phyloP scores from a whole-genome alignment of 768 basidiomycete species.

The Leucosporidium creatinivorum region DNA sequence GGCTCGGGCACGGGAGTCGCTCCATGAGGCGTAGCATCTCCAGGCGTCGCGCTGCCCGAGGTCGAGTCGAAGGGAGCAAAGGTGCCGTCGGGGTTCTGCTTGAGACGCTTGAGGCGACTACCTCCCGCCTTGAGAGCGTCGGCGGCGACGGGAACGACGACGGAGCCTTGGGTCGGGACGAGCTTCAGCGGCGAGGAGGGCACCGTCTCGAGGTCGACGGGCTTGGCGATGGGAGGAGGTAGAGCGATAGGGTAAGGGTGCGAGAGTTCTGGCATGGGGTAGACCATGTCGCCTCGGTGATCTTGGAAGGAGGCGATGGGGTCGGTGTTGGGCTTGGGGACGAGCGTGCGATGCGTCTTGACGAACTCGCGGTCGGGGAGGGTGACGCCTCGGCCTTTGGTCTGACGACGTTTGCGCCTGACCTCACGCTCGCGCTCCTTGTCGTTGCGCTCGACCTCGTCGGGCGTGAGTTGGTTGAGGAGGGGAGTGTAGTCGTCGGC shows the following conservation, averaged over 20 bases:
- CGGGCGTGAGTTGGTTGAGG: constrained; percentile 80
- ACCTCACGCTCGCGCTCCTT: constrained; percentile 90
- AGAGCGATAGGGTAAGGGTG: constrained; percentile 37
- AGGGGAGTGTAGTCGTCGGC: constrained; percentile 74
- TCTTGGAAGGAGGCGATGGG: constrained; percentile 42
- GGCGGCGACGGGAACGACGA: constrained; percentile 15
- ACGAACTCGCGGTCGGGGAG: constrained; percentile 89
- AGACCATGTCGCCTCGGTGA: constrained; percentile 26
- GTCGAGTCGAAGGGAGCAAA: no score
- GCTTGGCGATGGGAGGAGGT: constrained; percentile 18
- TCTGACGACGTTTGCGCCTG: constrained; percentile 67
- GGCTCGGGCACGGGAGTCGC: constrained; percentile 23
- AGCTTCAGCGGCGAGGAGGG: constrained; percentile 45
- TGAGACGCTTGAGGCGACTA: not conserved
- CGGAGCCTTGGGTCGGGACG: constrained; percentile 12
- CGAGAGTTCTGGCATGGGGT: constrained; percentile 36
- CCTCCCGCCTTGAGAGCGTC: not conserved
- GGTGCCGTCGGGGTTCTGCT: not conserved
- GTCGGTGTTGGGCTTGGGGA: constrained; percentile 57
- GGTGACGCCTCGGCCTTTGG: constrained; percentile 69
- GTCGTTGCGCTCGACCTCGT: constrained; percentile 80
- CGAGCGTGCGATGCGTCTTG: constrained; percentile 76
- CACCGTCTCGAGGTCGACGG: constrained; percentile 52
- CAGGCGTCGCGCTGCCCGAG: no score
- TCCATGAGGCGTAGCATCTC: not conserved